phyloP scores from a whole-genome alignment of 1,284 basidiomycete species.

The Sparassis latifolia region DNA sequence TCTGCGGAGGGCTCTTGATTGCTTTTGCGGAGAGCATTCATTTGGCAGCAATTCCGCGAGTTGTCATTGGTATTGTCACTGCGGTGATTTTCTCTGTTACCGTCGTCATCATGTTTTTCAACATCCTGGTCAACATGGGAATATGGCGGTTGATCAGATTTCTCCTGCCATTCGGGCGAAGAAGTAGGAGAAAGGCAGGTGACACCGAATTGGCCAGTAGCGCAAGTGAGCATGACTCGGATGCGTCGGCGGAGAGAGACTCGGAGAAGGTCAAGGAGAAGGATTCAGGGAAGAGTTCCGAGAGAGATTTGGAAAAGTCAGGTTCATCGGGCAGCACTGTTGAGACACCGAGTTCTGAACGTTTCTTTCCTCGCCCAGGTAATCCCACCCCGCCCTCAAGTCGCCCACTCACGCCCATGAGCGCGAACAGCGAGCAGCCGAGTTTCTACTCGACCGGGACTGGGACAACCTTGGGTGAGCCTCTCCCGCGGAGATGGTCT shows the following conservation, averaged over 20 bases:
- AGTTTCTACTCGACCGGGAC: slow-evolving; percentile 36
- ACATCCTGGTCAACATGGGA: slow-evolving; percentile 43
- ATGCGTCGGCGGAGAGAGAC: slow-evolving; percentile 5
- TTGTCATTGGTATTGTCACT: slow-evolving; percentile 63
- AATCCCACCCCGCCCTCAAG: slow-evolving; percentile 40
- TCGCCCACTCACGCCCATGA: slow-evolving; percentile 27
- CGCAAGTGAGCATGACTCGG: slow-evolving; percentile 9
- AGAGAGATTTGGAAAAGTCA: slow-evolving; percentile 23
- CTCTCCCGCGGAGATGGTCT: slow-evolving; percentile 40
- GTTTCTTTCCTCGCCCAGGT: slow-evolving; percentile 31
- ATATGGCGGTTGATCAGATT: slow-evolving; percentile 22
- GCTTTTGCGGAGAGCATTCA: slow-evolving; percentile 57
- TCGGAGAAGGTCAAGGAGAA: slow-evolving; percentile 10
- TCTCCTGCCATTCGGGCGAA: slow-evolving; percentile 13
- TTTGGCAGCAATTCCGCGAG: slow-evolving; percentile 67
- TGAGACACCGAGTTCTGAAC: slow-evolving; percentile 16
- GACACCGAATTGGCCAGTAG: slow-evolving; percentile 18
- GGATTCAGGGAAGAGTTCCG: slow-evolving; percentile 1
- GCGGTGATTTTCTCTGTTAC: slow-evolving; percentile 56
- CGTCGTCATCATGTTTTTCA: slow-evolving; percentile 53
- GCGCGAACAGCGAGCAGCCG: slow-evolving; percentile 34
- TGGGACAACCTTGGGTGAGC: slow-evolving; percentile 34
- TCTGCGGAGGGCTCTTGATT: slow-evolving; percentile 58
- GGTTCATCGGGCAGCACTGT: slow-evolving; percentile 12
- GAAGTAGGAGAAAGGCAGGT: slow-evolving; percentile 8